These are phyloP conservation scores for Leptodermis oblonga DNA, from an alignment of 257 asterid species.

Conservation along the genomic window DNA sequence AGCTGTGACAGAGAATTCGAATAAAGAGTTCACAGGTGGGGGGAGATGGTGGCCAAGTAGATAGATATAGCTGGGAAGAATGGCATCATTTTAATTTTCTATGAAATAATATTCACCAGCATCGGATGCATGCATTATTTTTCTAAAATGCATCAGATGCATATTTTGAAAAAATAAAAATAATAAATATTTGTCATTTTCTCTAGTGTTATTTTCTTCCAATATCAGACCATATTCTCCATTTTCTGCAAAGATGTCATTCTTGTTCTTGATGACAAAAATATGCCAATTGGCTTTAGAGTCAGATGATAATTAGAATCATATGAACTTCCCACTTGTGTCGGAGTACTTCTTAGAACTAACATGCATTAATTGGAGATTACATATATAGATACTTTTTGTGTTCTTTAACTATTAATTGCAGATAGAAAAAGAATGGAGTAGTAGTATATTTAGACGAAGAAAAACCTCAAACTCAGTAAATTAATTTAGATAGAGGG, in stretches of 20 bases:
- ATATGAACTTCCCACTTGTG: constrained; percentile 5
- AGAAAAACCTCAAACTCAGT: too few species aligned
- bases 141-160: neutral
- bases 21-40: constrained; percentile 5
- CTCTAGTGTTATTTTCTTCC: neutral
- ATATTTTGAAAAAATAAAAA: neutral
- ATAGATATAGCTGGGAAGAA: too few species aligned
- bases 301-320: neutral
- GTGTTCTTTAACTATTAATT: too few species aligned
- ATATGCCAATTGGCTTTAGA: neutral
- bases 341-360: too few species aligned
- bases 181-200: neutral
- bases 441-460: too few species aligned
- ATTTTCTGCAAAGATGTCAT: constrained; percentile 2
- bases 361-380: too few species aligned
- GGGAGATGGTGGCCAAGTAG: neutral
- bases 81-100: constrained; percentile 1
- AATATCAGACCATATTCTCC: neutral
- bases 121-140: constrained; percentile 3
- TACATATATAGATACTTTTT: too few species aligned
- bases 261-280: constrained; percentile 13
- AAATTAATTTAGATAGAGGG: too few species aligned
- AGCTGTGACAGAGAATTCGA: neutral
- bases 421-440: too few species aligned
- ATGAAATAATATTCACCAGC: neutral